phyloP scores from a whole-genome alignment of 1,284 basidiomycete species.

The Ustilago lituana region DNA sequence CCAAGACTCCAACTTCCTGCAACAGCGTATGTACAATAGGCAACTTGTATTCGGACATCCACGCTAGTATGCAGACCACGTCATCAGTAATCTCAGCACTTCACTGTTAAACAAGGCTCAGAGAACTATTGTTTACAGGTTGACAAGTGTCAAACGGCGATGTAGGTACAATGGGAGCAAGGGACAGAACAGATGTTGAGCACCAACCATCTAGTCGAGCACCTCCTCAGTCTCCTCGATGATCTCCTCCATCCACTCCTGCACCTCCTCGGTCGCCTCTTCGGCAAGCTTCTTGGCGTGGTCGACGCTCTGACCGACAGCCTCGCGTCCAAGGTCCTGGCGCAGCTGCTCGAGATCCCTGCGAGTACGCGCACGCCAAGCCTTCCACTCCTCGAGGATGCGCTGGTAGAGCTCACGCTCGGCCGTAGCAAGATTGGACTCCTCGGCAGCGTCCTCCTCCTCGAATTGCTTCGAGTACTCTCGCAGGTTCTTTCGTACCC shows the following conservation, averaged over 20 bases:
- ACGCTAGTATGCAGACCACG: too few relatives aligned
- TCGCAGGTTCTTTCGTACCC: constrained; percentile 86
- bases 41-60: too few relatives aligned
- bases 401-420: constrained; percentile 89
- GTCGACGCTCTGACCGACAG: constrained; percentile 43
- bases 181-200: background rate
- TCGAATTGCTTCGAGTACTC: constrained; percentile 94
- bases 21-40: background rate
- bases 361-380: constrained; percentile 74
- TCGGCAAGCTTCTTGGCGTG: constrained; percentile 57
- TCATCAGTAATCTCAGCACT: too few relatives aligned
- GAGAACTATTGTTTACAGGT: constrained; percentile 14
- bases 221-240: constrained; percentile 67
- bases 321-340: constrained; percentile 46
- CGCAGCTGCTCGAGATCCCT: constrained; percentile 52
- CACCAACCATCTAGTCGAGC: constrained; percentile 19
- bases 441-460: constrained; percentile 94
- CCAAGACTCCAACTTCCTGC: background rate
- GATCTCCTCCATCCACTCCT: constrained; percentile 68
- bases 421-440: constrained; percentile 92
- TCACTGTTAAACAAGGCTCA: constrained; percentile 5
- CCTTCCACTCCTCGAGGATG: constrained; percentile 97
- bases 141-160: background rate
- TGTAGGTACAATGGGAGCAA: background rate
- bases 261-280: constrained; percentile 64